Evolutionary conservation across 2,329 filamentous ascomycete genomes (phyloP).

Genomic region (Cytospora chrysosperma): DNA sequence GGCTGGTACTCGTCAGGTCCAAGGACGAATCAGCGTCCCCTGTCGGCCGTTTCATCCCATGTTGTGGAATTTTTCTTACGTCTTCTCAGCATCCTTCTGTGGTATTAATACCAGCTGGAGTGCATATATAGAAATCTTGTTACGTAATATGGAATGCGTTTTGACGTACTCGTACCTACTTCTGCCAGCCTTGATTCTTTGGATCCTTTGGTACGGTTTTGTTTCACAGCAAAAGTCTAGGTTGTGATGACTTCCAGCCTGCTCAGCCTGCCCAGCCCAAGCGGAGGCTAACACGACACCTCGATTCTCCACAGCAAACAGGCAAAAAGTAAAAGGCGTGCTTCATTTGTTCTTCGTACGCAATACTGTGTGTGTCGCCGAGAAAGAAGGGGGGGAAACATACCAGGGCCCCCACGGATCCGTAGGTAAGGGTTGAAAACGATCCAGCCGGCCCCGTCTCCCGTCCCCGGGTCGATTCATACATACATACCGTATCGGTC

Average conservation of each 20-base stretch:
- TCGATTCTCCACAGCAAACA: background rate
- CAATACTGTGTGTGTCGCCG: conserved; percentile 2
- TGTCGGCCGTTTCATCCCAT: background rate
- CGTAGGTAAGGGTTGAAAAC: background rate
- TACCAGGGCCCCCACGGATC: too few species aligned
- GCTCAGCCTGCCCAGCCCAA: background rate
- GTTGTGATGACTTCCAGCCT: background rate
- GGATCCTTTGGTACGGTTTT: background rate
- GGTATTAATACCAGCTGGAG: conserved; percentile 16
- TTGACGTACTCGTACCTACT: conserved; percentile 8
- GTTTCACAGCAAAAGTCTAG: background rate
- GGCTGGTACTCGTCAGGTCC: background rate
- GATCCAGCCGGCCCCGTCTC: conserved; percentile 17
- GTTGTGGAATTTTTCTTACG: background rate
- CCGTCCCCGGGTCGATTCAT: background rate
- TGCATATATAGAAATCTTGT: background rate
- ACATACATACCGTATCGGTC: conserved; percentile 7
- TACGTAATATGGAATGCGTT: conserved; percentile 17
- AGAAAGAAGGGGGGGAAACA: too few species aligned
- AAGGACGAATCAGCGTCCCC: conserved; percentile 11
- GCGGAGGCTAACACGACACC: conserved; percentile 13
- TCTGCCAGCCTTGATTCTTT: background rate
- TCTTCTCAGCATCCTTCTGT: conserved; percentile 1
- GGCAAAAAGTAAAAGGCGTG: conserved; percentile 15
- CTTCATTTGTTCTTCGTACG: conserved; percentile 8